Evolutionary conservation across 140 eudicot species (phyloP).

Genomic region (Oenanthe javanica): DNA sequence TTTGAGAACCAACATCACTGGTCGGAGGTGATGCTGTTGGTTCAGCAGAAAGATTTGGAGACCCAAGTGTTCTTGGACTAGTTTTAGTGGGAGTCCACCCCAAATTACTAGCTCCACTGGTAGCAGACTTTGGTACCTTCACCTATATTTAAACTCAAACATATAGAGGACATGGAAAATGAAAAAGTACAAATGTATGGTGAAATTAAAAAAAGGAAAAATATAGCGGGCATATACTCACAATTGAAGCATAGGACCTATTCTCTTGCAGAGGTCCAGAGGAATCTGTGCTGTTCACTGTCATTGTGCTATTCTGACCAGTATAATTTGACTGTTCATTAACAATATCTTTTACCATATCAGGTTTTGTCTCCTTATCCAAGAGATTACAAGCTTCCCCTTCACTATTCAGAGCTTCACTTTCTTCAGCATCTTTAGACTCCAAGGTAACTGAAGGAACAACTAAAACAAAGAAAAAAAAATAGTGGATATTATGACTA

Average conservation of each 20-base stretch:
- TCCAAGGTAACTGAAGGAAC: neutral
- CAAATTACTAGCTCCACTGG: neutral
- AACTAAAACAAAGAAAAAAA: neutral
- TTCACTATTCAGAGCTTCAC: slow-evolving; percentile 14
- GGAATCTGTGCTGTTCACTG: slow-evolving; percentile 22
- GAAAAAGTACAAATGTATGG: neutral
- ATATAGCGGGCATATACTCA: slow-evolving; percentile 18
- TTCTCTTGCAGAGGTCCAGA: slow-evolving; percentile 39
- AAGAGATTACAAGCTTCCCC: slow-evolving; percentile 30
- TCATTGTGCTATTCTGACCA: slow-evolving; percentile 12
- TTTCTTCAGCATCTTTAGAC: slow-evolving; percentile 1
- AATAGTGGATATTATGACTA: neutral
- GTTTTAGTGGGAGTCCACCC: slow-evolving; percentile 10
- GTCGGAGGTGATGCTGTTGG: slow-evolving; percentile 4
- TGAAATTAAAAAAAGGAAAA: neutral
- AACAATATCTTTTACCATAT: slow-evolving; percentile 36
- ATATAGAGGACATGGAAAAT: neutral
- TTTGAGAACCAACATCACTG: neutral
- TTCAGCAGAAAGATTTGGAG: neutral
- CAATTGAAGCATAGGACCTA: slow-evolving; percentile 68
- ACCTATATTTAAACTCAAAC: neutral
- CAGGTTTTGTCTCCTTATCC: slow-evolving; percentile 23
- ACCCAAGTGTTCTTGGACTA: neutral
- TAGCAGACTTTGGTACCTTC: slow-evolving; percentile 10
- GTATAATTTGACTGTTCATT: slow-evolving; percentile 25